phyloP scores from a whole-genome alignment of 2,329 filamentous ascomycete genomes.

The Gnomoniopsis sp. region DNA sequence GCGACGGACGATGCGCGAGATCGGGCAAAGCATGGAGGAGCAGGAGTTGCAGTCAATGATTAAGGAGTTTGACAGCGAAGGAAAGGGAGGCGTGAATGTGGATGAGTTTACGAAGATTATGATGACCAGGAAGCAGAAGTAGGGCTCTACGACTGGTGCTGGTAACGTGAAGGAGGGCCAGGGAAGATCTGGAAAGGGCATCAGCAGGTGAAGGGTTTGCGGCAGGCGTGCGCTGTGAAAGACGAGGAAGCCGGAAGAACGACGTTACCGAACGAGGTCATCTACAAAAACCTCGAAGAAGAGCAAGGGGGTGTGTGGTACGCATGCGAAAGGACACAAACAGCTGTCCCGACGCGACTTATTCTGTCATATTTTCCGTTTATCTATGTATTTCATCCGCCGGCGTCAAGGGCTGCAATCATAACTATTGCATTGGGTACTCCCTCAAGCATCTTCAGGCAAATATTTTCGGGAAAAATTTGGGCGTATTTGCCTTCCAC shows the following conservation, averaged over 20 bases:
- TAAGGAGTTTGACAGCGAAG: conserved; percentile 94
- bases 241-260: neutral
- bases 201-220: neutral
- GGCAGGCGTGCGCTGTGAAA: neutral
- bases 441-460: conserved; percentile 14
- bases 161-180: conserved; percentile 3
- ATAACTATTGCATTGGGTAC: neutral
- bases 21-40: conserved; percentile 90
- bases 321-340: neutral
- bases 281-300: conserved; percentile 2
- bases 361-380: neutral
- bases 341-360: neutral
- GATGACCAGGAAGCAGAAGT: conserved; percentile 34
- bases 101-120: conserved; percentile 68
- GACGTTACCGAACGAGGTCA: conserved; percentile 1
- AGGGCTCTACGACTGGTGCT: conserved; percentile 5
- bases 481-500: conserved; percentile 65
- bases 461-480: conserved; percentile 60
- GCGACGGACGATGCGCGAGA: conserved; percentile 79
- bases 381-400: neutral
- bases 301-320: neutral
- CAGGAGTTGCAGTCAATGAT: conserved; percentile 95
- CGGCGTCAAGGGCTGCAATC: neutral
- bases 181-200: neutral
- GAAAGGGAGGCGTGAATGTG: conserved; percentile 73